Evolutionary conservation across 2,329 filamentous ascomycete genomes (phyloP), one percentile per base, ranked within the genome.

Genomic region (Corinectria fuckeliana): DNA sequence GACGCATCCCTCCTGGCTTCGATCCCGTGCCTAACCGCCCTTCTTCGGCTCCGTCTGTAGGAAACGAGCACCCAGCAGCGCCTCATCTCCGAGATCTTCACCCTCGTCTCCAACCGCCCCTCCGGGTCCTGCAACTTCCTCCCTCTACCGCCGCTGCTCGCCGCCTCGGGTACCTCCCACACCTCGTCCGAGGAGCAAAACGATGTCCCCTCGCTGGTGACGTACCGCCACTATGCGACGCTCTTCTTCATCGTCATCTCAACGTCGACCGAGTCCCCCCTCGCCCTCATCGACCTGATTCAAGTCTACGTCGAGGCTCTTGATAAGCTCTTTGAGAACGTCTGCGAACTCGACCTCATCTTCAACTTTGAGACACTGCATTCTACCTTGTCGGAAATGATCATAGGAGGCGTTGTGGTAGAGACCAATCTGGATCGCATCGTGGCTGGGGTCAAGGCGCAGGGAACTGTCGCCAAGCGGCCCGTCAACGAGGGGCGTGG

Each of bases 351-450:
- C 56, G 93, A 99, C 76, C 84, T 99, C 68, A 99, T 99, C 76
- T 99, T 99, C 81, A 98, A 98, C 75, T 99, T 97, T 70, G 95
- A 99, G 83, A 96, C 93, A 14, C 82, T 99, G 71, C 95, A 99
- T 80, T 91, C 94, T 8, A 88, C 93, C 14, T 81, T 98, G 9
- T 89, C 88, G 58, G 94, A 98, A 82, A 96, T 98, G 92, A 91
- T 98, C 56, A 91, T 97, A 14, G 94, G 94, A 13, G 94, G 94
- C 1, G 92, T 97, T 13, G 94, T 98, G 14, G 88, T 98, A 21
- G 94, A 98, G 80, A 97, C 94, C 28, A 92, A 90, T 69, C 78
- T 96, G 61, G 93, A 97, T 58, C 89, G 89, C 75, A 95, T 98
- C 54, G 91, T 97, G 4, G 85, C 91, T 30, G 93, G 92, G 1